These are phyloP conservation scores for Alternaria incomplexa DNA, from an alignment of 2,329 filamentous ascomycete genomes.

Conservation along the genomic window DNA sequence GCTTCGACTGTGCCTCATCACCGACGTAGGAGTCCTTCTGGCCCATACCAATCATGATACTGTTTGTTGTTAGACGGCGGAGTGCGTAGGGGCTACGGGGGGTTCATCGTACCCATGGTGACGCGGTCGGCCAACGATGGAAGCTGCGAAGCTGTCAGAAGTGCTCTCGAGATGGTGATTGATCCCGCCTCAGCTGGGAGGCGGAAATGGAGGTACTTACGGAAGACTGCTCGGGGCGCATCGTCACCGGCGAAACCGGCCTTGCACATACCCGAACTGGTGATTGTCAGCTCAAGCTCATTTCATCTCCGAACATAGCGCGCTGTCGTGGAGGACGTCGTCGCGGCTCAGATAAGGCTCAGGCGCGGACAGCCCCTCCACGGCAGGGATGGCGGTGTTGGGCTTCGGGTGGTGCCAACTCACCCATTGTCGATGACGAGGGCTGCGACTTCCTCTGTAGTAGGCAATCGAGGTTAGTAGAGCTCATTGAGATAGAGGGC, in stretches of 20 bases:
- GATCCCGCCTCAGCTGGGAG: conserved; percentile 13
- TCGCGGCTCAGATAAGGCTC: conserved; percentile 28
- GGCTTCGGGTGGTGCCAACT: conserved; percentile 57
- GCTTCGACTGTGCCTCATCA: conserved; percentile 99
- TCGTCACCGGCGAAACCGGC: conserved; percentile 99
- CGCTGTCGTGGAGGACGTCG: conserved; percentile 31
- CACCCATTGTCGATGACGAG: conserved; percentile 99
- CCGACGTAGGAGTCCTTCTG: conserved; percentile 99
- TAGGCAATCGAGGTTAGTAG: conserved; percentile 41
- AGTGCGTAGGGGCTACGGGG: conserved; percentile 20
- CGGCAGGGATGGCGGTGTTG: conserved; percentile 44
- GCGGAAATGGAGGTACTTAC: conserved; percentile 69
- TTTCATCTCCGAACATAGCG: conserved; percentile 23
- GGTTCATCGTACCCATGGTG: conserved; percentile 89
- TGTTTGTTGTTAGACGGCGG: conserved; percentile 56
- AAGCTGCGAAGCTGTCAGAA: conserved; percentile 66
- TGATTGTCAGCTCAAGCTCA: conserved; percentile 47
- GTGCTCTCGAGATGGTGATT: conserved; percentile 18
- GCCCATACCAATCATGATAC: conserved; percentile 99
- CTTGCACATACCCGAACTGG: conserved; percentile 99
- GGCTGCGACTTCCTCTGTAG: conserved; percentile 98
- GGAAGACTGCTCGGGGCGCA: conserved; percentile 99
- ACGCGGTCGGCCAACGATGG: conserved; percentile 99
- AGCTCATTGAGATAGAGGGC: conserved; percentile 39
- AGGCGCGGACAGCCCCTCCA: conserved; percentile 45